These are phyloP conservation scores for Antarctomyces pellizariae DNA, from an alignment of 495 filamentous ascomycete species.

Conservation along the genomic window DNA sequence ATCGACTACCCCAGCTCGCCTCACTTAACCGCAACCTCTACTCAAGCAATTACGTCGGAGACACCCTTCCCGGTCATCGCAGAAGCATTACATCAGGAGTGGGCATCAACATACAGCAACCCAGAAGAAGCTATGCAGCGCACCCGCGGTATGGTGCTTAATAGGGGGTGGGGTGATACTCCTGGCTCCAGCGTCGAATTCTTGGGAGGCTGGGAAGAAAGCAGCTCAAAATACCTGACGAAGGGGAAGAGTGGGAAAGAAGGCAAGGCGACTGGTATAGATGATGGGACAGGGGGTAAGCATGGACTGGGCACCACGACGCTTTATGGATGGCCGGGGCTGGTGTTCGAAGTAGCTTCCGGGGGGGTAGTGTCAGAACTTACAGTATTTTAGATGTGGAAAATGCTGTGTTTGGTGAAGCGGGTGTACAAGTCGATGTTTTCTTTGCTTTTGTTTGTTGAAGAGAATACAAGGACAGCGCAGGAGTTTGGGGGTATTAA, in stretches of 20 bases:
- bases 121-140: slow-evolving; percentile 34
- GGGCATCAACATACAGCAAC: slow-evolving; percentile 39
- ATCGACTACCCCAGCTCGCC: too few relatives aligned
- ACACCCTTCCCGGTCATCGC: slow-evolving; percentile 49
- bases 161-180: slow-evolving; percentile 76
- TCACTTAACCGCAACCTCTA: slow-evolving; percentile 11
- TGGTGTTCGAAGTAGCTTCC: slow-evolving; percentile 89
- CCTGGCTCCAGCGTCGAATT: slow-evolving; percentile 80
- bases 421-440: background rate
- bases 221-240: too few relatives aligned
- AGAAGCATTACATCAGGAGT: slow-evolving; percentile 39
- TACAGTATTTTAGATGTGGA: slow-evolving; percentile 56
- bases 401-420: too few relatives aligned
- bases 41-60: slow-evolving; percentile 36
- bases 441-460: slow-evolving; percentile 1
- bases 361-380: slow-evolving; percentile 73
- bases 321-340: slow-evolving; percentile 78
- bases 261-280: slow-evolving; percentile 11
- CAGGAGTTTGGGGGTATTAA: background rate
- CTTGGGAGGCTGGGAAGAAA: slow-evolving; percentile 76
- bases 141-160: slow-evolving; percentile 67
- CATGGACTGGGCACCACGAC: slow-evolving; percentile 58
- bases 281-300: slow-evolving; percentile 13
- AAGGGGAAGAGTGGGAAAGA: slow-evolving; percentile 11
- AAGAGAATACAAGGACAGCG: background rate